These are phyloP conservation scores for Auriculariales sp. DNA, from an alignment of 768 basidiomycete species.

Conservation along the genomic window DNA sequence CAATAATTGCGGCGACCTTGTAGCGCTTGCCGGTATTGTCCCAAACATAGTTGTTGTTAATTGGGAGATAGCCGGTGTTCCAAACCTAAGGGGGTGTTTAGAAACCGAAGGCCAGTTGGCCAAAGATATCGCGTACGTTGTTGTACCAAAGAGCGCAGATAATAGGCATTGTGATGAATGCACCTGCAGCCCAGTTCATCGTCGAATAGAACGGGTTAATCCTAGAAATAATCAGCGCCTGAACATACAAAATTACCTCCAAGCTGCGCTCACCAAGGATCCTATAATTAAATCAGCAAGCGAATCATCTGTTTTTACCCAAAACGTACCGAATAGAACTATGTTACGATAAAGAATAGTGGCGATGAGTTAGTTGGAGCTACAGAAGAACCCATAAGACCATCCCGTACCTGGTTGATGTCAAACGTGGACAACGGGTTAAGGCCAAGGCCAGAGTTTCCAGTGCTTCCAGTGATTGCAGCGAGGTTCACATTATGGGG, in stretches of 20 bases:
- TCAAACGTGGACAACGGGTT: slow-evolving; percentile 24
- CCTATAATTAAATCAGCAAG: too few relatives aligned
- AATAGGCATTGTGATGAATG: slow-evolving; percentile 10
- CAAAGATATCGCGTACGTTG: too few relatives aligned
- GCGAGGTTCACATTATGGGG: slow-evolving; percentile 17
- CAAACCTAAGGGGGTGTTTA: too few relatives aligned
- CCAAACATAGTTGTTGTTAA: slow-evolving; percentile 20
- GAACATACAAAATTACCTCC: too few relatives aligned
- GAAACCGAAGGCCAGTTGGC: too few relatives aligned
- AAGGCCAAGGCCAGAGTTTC: slow-evolving; percentile 21
- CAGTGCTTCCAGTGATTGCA: slow-evolving; percentile 7
- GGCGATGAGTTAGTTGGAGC: too few relatives aligned
- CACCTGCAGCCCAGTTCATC: background rate
- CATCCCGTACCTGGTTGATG: slow-evolving; percentile 20
- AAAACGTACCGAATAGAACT: too few relatives aligned
- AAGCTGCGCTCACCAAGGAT: too few relatives aligned
- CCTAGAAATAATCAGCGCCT: too few relatives aligned
- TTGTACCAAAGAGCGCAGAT: slow-evolving; percentile 15
- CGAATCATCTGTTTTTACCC: too few relatives aligned
- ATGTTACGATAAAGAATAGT: too few relatives aligned
- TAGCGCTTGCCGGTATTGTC: slow-evolving; percentile 28
- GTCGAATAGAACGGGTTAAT: background rate
- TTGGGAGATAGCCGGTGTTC: slow-evolving; percentile 23
- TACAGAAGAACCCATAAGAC: too few relatives aligned
- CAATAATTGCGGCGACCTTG: slow-evolving; percentile 25